Evolutionary conservation across 2,329 filamentous ascomycete genomes (phyloP).

Genomic region (Stachybotrys chartarum): DNA sequence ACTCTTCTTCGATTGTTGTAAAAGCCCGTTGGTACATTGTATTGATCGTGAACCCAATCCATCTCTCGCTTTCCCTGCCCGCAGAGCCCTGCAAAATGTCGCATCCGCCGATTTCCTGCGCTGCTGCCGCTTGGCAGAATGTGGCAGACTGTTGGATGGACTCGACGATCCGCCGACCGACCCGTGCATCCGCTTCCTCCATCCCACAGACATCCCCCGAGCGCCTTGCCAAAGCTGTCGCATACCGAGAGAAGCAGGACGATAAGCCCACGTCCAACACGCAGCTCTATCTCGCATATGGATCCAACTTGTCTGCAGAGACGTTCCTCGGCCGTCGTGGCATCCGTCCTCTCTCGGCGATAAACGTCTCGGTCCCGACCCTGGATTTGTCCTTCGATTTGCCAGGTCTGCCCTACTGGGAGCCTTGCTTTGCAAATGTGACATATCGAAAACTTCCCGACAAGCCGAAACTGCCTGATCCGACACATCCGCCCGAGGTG

Average conservation of each 20-base stretch:
- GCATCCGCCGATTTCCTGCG: neutral
- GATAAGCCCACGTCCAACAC: slow-evolving; percentile 30
- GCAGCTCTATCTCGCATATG: slow-evolving; percentile 80
- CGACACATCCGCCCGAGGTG: slow-evolving; percentile 20
- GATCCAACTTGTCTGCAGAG: slow-evolving; percentile 76
- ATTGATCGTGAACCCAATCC: no score
- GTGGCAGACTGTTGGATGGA: slow-evolving; percentile 10
- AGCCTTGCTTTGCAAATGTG: slow-evolving; percentile 90
- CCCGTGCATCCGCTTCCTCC: slow-evolving; percentile 16
- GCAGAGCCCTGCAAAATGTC: neutral
- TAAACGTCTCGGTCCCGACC: slow-evolving; percentile 75
- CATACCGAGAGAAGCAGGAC: slow-evolving; percentile 12
- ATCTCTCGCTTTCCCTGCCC: no score
- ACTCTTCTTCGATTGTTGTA: neutral
- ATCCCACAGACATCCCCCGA: slow-evolving; percentile 22
- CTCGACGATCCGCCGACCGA: slow-evolving; percentile 15
- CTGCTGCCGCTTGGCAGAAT: slow-evolving; percentile 16
- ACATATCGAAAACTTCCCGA: slow-evolving; percentile 49
- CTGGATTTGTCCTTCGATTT: slow-evolving; percentile 79
- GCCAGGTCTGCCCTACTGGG: slow-evolving; percentile 74
- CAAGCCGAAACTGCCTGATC: slow-evolving; percentile 24
- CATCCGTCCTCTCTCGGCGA: slow-evolving; percentile 71
- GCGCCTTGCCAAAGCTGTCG: slow-evolving; percentile 21
- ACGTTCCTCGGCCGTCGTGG: slow-evolving; percentile 73
- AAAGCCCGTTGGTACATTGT: no score